Evolutionary conservation across 371 early-diverging fungal genomes (phyloP), one percentile per base, ranked within the genome.

Genomic region (Rhizopus delemar): DNA sequence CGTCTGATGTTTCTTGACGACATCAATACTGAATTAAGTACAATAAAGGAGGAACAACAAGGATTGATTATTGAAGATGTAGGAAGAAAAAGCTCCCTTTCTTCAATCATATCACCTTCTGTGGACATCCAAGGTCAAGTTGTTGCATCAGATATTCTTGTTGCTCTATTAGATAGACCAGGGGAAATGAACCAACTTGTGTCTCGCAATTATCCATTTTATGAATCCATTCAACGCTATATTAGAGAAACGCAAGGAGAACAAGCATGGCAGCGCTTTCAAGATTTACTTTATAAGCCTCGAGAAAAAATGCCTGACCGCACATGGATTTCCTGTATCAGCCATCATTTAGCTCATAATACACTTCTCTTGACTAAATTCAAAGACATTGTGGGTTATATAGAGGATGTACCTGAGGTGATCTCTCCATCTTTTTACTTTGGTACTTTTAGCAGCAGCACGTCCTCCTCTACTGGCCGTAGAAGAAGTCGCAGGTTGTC

Each of bases 281-380:
- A 70, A 46, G 66, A 68, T 6, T 36, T 78, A 35, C 39, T 74
- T 0, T 71, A 74, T 43, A 56, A 74, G 15, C 64, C 71, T 51
- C 74, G 81, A 39, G 72, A 76, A 38, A 70, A 71, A 12, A 45
- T 74, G 15, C 58, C 70, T 2, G 79, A 81, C 48, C 59, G 65
- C 12, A 54, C 55, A 15, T 74, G 84, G 74, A 68, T 78, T 57
- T 53, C 63, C 41, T 70, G 73, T 7, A 65, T 73, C 11, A 56
- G 46, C 4, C 54, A 65, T 12, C 82, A 65, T 53, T 62, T 85
- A 13, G 56, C 35, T 11, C 61, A 69, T 15, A 77, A 75, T 16
- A 75, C 72, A 22, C 73, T 74, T 0, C 81, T 86, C 56, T 41
- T 81, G 39, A 51, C 59, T 5, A 81, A 66, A 46, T 76, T 86